These are phyloP conservation scores for Diaporthe sp. DNA, from an alignment of 2,329 filamentous ascomycete species.

Conservation along the genomic window DNA sequence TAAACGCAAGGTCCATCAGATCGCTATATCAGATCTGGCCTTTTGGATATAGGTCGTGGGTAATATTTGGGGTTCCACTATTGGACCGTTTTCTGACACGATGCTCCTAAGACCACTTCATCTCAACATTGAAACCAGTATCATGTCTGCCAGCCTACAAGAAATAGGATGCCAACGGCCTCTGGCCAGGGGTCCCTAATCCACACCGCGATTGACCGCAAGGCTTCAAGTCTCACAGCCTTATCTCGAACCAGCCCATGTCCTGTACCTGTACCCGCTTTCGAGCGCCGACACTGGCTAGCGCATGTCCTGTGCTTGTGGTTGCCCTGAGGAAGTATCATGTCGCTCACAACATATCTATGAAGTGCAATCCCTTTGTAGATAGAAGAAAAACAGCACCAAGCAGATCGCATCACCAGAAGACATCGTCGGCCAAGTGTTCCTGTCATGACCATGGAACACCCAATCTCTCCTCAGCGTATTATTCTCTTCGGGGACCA, in stretches of 20 bases:
- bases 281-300: background rate
- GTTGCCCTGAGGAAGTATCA: background rate
- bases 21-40: background rate
- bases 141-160: background rate
- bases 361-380: background rate
- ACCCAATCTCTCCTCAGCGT: background rate
- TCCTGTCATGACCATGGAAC: constrained; percentile 10
- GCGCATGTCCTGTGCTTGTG: background rate
- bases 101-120: background rate
- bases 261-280: background rate
- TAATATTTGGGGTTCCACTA: background rate
- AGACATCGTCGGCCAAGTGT: background rate
- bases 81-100: constrained; percentile 19
- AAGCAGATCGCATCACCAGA: background rate
- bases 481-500: constrained; percentile 15
- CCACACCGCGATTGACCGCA: background rate
- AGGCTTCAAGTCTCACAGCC: constrained; percentile 25
- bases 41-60: background rate
- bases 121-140: constrained; percentile 28
- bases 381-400: background rate
- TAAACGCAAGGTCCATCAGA: background rate
- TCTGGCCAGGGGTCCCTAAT: background rate
- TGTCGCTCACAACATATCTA: constrained; percentile 6
- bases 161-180: background rate
- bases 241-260: background rate